Conservation (phyloP, 2,329 filamentous ascomycete species). For the Hymenoscyphus infarciens region DNA sequence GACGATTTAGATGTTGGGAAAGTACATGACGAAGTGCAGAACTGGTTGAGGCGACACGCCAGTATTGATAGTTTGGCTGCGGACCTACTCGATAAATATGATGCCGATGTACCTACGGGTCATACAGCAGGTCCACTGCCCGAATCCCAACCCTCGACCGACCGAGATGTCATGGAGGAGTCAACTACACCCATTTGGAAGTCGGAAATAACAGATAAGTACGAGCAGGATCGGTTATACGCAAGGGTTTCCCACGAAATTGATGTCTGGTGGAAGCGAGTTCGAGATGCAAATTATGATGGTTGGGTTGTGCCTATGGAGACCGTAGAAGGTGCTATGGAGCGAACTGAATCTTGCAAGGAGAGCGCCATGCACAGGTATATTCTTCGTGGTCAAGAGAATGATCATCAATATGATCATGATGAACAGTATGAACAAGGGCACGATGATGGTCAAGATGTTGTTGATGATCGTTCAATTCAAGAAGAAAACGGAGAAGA, state of each 20-base stretch:
- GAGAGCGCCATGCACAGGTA: conserved; percentile 54
- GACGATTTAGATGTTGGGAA: conserved; percentile 51
- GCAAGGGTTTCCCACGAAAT: conserved; percentile 61
- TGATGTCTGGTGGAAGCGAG: conserved; percentile 61
- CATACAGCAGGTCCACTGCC: conserved; percentile 34
- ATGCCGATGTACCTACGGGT: conserved; percentile 32
- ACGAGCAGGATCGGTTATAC: conserved; percentile 56
- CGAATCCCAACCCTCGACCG: conserved; percentile 23
- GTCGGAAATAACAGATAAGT: conserved; percentile 50
- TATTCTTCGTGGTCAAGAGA: conserved; percentile 32
- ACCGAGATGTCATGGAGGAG: conserved; percentile 23
- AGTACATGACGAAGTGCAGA: conserved; percentile 57
- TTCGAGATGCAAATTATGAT: conserved; percentile 57
- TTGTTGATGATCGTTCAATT: conserved; percentile 43
- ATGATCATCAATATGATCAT: conserved; percentile 44
- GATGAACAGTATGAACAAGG: conserved; percentile 48
- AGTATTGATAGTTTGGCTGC: conserved; percentile 55
- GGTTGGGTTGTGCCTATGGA: conserved; percentile 58
- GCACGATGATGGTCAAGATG: conserved; percentile 42
- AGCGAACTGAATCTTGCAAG: conserved; percentile 55
- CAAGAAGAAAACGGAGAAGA: conserved; percentile 45
- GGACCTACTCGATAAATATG: conserved; percentile 53
- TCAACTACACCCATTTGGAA: conserved; percentile 33
- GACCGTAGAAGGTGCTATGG: conserved; percentile 55
- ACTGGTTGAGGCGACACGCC: conserved; percentile 61